Conservation (phyloP, 306 rosid genomes). For the Ammopiptanthus mongolicus region DNA sequence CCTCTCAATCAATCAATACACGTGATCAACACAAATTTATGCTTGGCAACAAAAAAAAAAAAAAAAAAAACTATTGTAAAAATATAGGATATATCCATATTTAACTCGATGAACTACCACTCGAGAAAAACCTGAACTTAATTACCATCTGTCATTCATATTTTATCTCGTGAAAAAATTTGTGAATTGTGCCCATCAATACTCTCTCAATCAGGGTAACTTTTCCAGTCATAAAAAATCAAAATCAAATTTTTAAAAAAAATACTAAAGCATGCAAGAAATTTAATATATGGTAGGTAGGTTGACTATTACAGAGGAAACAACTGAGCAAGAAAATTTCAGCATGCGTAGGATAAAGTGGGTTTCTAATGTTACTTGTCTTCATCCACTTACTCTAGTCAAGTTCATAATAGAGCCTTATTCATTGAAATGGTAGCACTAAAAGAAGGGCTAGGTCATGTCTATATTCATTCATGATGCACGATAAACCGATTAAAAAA, state of each 20-base stretch:
- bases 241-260: background rate
- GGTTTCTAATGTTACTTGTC: background rate
- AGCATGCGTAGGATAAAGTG: background rate
- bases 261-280: background rate
- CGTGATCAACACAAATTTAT: background rate
- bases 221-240: background rate
- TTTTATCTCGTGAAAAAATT: background rate
- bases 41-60: too few species aligned
- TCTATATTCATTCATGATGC: background rate
- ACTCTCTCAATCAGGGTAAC: background rate
- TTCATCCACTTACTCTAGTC: background rate
- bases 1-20: too few species aligned
- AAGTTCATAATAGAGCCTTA: background rate
- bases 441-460: background rate
- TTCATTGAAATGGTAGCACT: background rate
- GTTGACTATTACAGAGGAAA: background rate
- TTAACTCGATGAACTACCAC: background rate
- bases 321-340: background rate
- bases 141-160: background rate
- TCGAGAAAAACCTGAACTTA: background rate
- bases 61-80: too few species aligned
- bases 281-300: background rate
- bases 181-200: background rate
- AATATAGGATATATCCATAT: background rate
- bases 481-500: background rate